These are phyloP conservation scores for Oehlia diaphana DNA, from an alignment of 192 early-diverging fungal species.

Conservation along the genomic window DNA sequence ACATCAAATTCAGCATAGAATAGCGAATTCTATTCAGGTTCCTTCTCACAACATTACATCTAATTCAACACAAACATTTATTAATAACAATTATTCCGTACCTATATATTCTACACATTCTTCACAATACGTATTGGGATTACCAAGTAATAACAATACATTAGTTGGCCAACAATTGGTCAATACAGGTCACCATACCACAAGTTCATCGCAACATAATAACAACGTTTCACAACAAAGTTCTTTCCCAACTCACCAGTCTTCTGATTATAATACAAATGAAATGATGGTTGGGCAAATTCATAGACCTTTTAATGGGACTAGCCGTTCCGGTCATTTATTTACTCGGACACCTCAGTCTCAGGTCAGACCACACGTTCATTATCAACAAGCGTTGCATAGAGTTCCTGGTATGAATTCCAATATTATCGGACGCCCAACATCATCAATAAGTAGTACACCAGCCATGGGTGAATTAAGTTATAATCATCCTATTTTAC, in stretches of 20 bases:
- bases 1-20: neutral
- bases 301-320: neutral
- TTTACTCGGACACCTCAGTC: neutral
- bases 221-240: neutral
- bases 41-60: neutral
- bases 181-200: neutral
- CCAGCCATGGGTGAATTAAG: neutral
- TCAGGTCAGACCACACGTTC: neutral
- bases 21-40: neutral
- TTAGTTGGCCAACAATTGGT: neutral
- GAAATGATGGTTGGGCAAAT: neutral
- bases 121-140: no score
- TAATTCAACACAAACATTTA: neutral
- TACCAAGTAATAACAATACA: no score
- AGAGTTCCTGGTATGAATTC: neutral
- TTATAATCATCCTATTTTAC: neutral
- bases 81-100: neutral
- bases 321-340: neutral
- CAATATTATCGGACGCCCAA: neutral
- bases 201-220: neutral
- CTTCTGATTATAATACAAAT: neutral
- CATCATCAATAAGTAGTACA: neutral
- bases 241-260: neutral
- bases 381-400: neutral
- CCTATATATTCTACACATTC: neutral